Percentiles rank a stretch among this genome's conserved stretches.
Conservation (phyloP, 345 rosid species). For the Populus davidiana region DNA sequence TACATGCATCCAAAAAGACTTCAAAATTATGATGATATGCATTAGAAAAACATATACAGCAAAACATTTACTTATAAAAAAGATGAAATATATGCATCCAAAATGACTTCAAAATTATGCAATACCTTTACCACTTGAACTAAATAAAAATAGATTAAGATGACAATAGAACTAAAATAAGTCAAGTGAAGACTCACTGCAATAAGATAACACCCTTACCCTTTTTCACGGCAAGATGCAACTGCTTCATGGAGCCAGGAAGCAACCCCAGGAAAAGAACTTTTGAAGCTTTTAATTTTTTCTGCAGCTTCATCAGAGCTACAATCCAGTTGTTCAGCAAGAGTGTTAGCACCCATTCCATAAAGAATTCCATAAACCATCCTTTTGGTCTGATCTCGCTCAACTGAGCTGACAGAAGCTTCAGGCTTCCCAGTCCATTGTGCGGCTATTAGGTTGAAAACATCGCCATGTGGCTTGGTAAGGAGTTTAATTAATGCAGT, state of each 20-base stretch:
- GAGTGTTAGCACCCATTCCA: conserved; percentile 94
- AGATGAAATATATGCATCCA: too few relatives aligned
- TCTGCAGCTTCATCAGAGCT: conserved; percentile 75
- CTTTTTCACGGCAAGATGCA: conserved; percentile 66
- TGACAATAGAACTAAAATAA: too few relatives aligned
- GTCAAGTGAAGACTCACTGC: background rate
- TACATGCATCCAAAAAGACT: too few relatives aligned
- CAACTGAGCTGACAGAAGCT: conserved; percentile 53
- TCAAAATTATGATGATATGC: background rate
- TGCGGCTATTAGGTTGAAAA: conserved; percentile 87
- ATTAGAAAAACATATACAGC: background rate
- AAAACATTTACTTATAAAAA: background rate
- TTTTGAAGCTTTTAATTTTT: conserved; percentile 78
- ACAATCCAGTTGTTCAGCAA: conserved; percentile 85
- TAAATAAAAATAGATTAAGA: too few relatives aligned
- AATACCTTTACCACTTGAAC: too few relatives aligned
- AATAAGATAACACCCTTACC: conserved; percentile 35
- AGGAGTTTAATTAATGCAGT: conserved; percentile 71
- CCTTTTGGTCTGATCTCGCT: conserved; percentile 89
- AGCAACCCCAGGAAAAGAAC: conserved; percentile 75
- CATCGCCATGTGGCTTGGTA: conserved; percentile 74
- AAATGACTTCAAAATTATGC: too few relatives aligned
- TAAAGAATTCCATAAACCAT: conserved; percentile 93
- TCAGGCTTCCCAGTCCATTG: conserved; percentile 77
- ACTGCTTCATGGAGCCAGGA: conserved; percentile 77